Evolutionary conservation across 2,329 filamentous ascomycete genomes (phyloP).

Genomic region (Beauveria sp.): DNA sequence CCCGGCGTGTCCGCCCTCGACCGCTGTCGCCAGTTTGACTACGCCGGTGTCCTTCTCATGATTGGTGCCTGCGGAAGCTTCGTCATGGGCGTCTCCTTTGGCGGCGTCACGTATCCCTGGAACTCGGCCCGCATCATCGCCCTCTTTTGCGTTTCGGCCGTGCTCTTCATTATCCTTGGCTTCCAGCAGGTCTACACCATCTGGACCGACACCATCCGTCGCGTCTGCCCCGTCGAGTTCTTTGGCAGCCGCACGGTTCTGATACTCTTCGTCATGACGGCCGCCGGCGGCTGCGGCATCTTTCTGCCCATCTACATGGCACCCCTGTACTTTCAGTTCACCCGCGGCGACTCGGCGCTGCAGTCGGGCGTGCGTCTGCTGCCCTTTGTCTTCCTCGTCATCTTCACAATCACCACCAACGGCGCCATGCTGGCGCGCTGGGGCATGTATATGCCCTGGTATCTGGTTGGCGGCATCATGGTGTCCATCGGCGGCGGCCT

Average conservation of each 20-base stretch:
- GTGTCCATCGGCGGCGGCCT: constrained; percentile 27
- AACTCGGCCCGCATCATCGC: constrained; percentile 32
- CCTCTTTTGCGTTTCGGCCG: constrained; percentile 33
- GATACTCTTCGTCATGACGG: not conserved
- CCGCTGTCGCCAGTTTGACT: constrained; percentile 31
- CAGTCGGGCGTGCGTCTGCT: constrained; percentile 30
- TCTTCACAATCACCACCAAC: constrained; percentile 26
- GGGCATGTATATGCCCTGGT: constrained; percentile 34
- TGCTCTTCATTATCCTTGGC: constrained; percentile 25
- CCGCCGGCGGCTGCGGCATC: constrained; percentile 20
- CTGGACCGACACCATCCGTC: constrained; percentile 21
- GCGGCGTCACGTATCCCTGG: constrained; percentile 40
- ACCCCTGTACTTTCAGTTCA: constrained; percentile 43
- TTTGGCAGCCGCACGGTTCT: not conserved
- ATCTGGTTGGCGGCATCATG: constrained; percentile 27
- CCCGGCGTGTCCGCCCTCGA: constrained; percentile 16
- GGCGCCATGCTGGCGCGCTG: constrained; percentile 26
- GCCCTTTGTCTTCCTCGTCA: constrained; percentile 30
- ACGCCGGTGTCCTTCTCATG: constrained; percentile 32
- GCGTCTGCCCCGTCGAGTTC: not conserved
- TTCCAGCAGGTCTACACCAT: constrained; percentile 33
- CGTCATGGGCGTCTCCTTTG: constrained; percentile 40
- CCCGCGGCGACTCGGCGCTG: constrained; percentile 29
- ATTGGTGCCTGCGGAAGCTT: constrained; percentile 29
- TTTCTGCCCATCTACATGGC: constrained; percentile 36